Evolutionary conservation across 2,329 filamentous ascomycete genomes (phyloP).

Genomic region (Trichoderma cornu-damae): DNA sequence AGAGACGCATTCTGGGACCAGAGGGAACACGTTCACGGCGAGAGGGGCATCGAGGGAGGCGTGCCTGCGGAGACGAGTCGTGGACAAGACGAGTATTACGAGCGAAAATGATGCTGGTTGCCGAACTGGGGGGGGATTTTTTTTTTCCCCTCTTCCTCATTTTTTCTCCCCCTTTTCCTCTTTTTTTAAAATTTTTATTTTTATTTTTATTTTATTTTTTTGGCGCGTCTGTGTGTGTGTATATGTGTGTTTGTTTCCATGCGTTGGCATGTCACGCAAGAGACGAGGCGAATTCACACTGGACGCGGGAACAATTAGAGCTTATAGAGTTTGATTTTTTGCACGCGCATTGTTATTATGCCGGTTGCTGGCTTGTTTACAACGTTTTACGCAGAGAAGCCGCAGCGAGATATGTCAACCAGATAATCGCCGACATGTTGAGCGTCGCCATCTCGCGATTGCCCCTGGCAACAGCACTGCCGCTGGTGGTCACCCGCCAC

Average conservation of each 20-base stretch:
- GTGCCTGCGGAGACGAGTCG: slow-evolving; percentile 35
- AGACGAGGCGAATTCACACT: slow-evolving; percentile 2
- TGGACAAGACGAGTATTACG: slow-evolving; percentile 50
- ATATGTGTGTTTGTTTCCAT: no score
- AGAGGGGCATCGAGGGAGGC: slow-evolving; percentile 37
- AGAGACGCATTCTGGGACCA: slow-evolving; percentile 65
- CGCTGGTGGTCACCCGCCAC: slow-evolving; percentile 3
- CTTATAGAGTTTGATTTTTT: background rate
- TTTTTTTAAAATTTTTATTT: no score
- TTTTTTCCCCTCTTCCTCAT: background rate
- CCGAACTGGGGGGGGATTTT: background rate
- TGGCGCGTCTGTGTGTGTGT: no score
- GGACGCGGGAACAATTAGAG: background rate
- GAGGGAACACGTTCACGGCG: slow-evolving; percentile 44
- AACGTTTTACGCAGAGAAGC: no score
- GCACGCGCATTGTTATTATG: no score
- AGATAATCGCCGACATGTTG: background rate
- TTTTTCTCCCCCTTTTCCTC: background rate
- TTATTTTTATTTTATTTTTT: background rate
- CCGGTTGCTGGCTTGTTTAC: no score
- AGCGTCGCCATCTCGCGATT: slow-evolving; percentile 1
- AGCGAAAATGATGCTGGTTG: slow-evolving; percentile 22
- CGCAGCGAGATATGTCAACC: no score
- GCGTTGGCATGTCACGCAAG: background rate
- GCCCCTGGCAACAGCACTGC: slow-evolving; percentile 8